Percentiles rank a stretch among this genome's conserved stretches.
These are phyloP conservation scores for Pichia sp. DNA, from an alignment of 1,139 yeast genomes.

Conservation along the genomic window DNA sequence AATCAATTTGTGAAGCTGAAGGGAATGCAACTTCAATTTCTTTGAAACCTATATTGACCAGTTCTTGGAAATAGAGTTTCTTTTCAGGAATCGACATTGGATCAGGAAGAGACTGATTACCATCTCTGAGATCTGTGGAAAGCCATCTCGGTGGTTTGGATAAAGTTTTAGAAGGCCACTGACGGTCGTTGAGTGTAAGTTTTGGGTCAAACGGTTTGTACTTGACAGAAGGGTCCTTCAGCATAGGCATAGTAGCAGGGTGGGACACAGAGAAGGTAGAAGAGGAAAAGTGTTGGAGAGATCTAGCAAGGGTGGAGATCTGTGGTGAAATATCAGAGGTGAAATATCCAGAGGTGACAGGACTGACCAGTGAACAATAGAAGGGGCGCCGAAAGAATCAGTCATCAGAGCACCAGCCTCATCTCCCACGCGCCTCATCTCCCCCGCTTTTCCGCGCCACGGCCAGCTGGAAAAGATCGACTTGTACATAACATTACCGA, in stretches of 20 bases:
- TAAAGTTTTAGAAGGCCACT: slow-evolving; percentile 78
- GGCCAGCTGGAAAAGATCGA: too few species aligned
- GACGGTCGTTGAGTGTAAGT: slow-evolving; percentile 57
- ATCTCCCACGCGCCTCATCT: too few species aligned
- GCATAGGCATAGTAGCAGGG: slow-evolving; percentile 33
- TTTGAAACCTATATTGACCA: slow-evolving; percentile 87
- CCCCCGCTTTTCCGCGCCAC: too few species aligned
- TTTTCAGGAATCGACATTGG: slow-evolving; percentile 92
- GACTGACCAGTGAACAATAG: too few species aligned
- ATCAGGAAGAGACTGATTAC: slow-evolving; percentile 95
- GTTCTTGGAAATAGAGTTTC: slow-evolving; percentile 76
- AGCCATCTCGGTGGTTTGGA: slow-evolving; percentile 91
- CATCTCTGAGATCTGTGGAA: slow-evolving; percentile 92
- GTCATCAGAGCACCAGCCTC: too few species aligned
- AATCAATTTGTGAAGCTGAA: slow-evolving; percentile 91
- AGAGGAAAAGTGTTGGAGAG: not conserved
- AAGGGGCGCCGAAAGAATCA: too few species aligned
- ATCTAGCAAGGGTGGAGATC: not conserved
- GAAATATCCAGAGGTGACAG: too few species aligned
- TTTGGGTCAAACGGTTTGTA: slow-evolving; percentile 65
- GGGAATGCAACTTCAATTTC: slow-evolving; percentile 98
- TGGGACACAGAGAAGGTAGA: too few species aligned
- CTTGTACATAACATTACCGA: too few species aligned
- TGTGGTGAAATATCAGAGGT: too few species aligned
- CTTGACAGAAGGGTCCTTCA: slow-evolving; percentile 70